Evolutionary conservation across 1,139 yeast genomes (phyloP).

Genomic region (Sugiyamaella xylanicola): DNA sequence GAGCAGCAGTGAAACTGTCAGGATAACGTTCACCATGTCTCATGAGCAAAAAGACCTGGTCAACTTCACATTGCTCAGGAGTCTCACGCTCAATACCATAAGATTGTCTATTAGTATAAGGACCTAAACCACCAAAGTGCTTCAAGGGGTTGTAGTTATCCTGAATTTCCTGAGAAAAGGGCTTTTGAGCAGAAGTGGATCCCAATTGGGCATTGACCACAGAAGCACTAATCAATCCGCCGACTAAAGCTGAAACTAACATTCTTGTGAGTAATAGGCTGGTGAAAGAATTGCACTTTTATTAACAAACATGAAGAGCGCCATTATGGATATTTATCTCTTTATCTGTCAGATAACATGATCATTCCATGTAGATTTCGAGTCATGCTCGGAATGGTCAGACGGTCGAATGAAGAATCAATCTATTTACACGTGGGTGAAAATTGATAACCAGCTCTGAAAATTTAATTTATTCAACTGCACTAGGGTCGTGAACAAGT

Average conservation of each 20-base stretch:
- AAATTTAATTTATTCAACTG: too few species aligned
- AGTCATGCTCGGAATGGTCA: neutral
- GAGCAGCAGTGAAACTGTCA: slow-evolving; percentile 28
- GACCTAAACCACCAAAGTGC: slow-evolving; percentile 50
- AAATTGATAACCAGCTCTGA: neutral
- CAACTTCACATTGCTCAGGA: slow-evolving; percentile 58
- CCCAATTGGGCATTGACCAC: slow-evolving; percentile 18
- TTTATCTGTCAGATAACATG: neutral
- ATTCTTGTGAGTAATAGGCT: neutral
- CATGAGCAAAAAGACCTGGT: slow-evolving; percentile 63
- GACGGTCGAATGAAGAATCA: neutral
- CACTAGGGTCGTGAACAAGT: neutral
- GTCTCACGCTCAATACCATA: slow-evolving; percentile 47
- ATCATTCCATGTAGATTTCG: neutral
- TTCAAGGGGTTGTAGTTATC: slow-evolving; percentile 42
- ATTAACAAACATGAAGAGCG: neutral
- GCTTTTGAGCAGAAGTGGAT: slow-evolving; percentile 18
- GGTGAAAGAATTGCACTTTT: neutral
- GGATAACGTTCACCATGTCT: slow-evolving; percentile 83
- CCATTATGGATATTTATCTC: neutral
- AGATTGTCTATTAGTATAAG: slow-evolving; percentile 48
- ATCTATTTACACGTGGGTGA: neutral
- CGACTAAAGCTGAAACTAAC: neutral
- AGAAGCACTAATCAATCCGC: slow-evolving; percentile 3
- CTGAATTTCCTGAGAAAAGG: slow-evolving; percentile 38